phyloP scores from a whole-genome alignment of 495 filamentous ascomycete genomes.

The Sphaerosporella brunnea region DNA sequence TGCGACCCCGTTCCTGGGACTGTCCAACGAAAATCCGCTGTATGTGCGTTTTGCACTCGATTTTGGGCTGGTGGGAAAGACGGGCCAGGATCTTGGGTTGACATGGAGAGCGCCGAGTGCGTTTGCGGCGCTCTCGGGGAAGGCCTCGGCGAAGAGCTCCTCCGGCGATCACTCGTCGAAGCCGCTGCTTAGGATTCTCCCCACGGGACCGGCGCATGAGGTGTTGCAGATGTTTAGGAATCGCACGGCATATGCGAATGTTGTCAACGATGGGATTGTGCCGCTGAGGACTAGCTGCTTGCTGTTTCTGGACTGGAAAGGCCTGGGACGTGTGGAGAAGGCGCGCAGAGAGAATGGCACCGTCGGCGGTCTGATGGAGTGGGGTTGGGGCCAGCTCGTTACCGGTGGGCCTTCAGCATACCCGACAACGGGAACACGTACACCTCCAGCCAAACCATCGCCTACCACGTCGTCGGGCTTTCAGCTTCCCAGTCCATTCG shows the following conservation, averaged over 20 bases:
- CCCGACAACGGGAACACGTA: not conserved
- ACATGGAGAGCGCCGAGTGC: conserved; percentile 73
- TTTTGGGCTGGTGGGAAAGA: conserved; percentile 84
- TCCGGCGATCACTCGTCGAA: conserved; percentile 34
- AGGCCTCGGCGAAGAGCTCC: conserved; percentile 4
- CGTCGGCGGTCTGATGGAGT: conserved; percentile 77
- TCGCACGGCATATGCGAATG: conserved; percentile 87
- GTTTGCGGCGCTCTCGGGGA: conserved; percentile 17
- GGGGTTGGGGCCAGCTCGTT: conserved; percentile 76
- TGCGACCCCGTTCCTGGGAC: conserved; percentile 73
- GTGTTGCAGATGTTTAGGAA: conserved; percentile 76
- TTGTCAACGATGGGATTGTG: conserved; percentile 97
- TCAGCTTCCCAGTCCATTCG: not conserved
- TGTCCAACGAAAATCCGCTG: conserved; percentile 92
- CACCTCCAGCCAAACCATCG: not conserved
- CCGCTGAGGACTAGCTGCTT: conserved; percentile 86
- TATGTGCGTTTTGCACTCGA: conserved; percentile 96
- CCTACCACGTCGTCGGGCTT: not conserved
- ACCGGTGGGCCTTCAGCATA: conserved; percentile 30
- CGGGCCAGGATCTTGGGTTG: conserved; percentile 83
- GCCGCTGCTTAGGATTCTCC: conserved; percentile 74
- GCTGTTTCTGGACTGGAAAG: conserved; percentile 94
- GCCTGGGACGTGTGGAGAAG: conserved; percentile 82
- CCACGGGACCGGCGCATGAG: conserved; percentile 79
- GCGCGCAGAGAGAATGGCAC: conserved; percentile 79